Base-by-base conservation (phyloP, 371 early-diverging fungal genomes). In the Edhazardia aedis region DNA sequence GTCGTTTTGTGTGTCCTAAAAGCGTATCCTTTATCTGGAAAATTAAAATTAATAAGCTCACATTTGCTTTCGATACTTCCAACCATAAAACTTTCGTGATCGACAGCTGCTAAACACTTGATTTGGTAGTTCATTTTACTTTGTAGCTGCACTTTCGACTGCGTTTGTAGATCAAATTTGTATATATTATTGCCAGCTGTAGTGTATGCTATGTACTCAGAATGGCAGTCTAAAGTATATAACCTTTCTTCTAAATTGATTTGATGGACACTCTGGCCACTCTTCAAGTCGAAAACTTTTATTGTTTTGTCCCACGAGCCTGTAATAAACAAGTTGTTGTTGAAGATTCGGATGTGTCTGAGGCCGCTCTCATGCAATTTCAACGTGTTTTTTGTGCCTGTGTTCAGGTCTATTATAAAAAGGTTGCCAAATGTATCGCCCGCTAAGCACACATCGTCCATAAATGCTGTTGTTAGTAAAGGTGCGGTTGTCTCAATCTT, bases 221-320 rank as follows among this genome's bases (percentile, higher is more conserved):
- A 53, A 46, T 63, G 49, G 22, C 62, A 23, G 43, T 69, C 72
- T 64, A 72, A 64, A 25, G 55, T 51, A 49, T 56, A 67, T 18
- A 72, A 50, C 50, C 67, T 72, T 11, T 56, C 54, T 16, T 49
- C 51, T 28, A 63, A 30, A 21, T 54, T 45, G 11, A 59, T 19
- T 44, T 64, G 58, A 29, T 62, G 42, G 16, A 62, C 48, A 30
- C 36, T 47, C 26, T 22, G 30, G 0, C 56, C 52, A 9, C 59
- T 39, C 21, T 50, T 38, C 12, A 58, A 37, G 43, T 67, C 62
- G 60, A 60, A 68, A 29, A 72, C 47, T 57, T 72, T 72, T 22
- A 69, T 37, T 21, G 58, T 69, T 44, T 62, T 65, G 45, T 72
- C 72, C 59, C 65, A 72, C 28, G 62, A 53, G 0, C 63, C 72